Percentiles rank a stretch among this genome's conserved stretches.
Evolutionary conservation across 1,284 basidiomycete genomes (phyloP).

Genomic region (Vanrija humicola): DNA sequence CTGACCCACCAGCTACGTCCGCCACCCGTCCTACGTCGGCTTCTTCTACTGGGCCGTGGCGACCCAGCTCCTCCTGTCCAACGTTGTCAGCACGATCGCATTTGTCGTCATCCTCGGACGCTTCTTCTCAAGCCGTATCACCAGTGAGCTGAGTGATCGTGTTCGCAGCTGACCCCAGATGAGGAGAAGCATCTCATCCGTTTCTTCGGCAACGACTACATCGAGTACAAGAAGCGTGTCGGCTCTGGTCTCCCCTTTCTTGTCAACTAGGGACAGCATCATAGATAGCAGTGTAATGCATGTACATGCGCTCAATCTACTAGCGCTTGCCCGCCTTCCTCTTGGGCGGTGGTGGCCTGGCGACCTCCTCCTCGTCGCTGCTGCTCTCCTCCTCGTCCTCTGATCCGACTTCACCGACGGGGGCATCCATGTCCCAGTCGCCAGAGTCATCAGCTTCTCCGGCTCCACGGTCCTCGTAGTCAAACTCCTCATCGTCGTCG

Average conservation of each 20-base stretch:
- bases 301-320: neutral
- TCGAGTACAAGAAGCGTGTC: constrained; percentile 63
- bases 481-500: constrained; percentile 41
- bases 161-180: constrained; percentile 49
- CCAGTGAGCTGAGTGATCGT: constrained; percentile 55
- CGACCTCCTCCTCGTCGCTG: constrained; percentile 35
- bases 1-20: constrained; percentile 66
- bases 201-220: constrained; percentile 80
- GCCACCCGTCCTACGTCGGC: constrained; percentile 95
- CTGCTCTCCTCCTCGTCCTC: constrained; percentile 42
- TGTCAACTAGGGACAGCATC: constrained; percentile 6
- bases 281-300: constrained; percentile 5
- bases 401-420: constrained; percentile 53
- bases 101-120: constrained; percentile 63
- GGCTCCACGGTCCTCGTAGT: constrained; percentile 51
- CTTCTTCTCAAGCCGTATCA: constrained; percentile 81
- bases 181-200: constrained; percentile 68
- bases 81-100: constrained; percentile 59
- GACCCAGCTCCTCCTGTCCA: constrained; percentile 89
- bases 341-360: constrained; percentile 11
- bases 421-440: constrained; percentile 45
- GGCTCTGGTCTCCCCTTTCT: constrained; percentile 64
- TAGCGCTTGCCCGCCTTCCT: constrained; percentile 13
- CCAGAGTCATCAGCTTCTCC: constrained; percentile 59
- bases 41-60: constrained; percentile 98